Conservation (phyloP, 129 eudicot species). For the Lonicera japonica region DNA sequence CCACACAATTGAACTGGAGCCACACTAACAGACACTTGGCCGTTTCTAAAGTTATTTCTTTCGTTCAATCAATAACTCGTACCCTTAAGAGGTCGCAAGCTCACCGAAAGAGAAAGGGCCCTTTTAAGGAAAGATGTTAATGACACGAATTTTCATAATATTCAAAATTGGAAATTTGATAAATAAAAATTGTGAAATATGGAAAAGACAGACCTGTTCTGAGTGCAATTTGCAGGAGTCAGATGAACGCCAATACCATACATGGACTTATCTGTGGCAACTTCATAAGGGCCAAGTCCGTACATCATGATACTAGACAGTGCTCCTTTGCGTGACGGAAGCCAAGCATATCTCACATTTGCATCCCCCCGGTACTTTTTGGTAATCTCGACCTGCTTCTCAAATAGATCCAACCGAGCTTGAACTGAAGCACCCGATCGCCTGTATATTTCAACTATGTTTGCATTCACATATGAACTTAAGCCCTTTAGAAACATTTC, state of each 20-base stretch:
- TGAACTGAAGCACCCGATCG: slow-evolving; percentile 35
- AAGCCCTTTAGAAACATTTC: slow-evolving; percentile 40
- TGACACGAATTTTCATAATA: too few relatives aligned
- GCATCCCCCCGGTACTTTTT: slow-evolving; percentile 71
- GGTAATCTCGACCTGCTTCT: slow-evolving; percentile 71
- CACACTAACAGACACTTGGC: too few relatives aligned
- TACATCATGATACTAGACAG: slow-evolving; percentile 40
- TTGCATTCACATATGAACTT: slow-evolving; percentile 21
- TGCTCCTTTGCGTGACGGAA: slow-evolving; percentile 41
- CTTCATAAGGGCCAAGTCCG: slow-evolving; percentile 40
- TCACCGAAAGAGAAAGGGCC: too few relatives aligned
- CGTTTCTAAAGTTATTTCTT: too few relatives aligned
- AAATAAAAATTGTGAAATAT: background rate
- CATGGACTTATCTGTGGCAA: slow-evolving; percentile 33
- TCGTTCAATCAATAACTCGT: too few relatives aligned
- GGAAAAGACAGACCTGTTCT: slow-evolving; percentile 41
- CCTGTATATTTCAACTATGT: slow-evolving; percentile 36
- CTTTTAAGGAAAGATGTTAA: too few relatives aligned
- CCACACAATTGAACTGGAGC: too few relatives aligned
- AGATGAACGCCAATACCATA: slow-evolving; percentile 74
- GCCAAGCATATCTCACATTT: slow-evolving; percentile 78
- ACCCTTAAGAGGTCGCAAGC: too few relatives aligned
- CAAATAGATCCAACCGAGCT: slow-evolving; percentile 53
- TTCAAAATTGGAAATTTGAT: background rate
- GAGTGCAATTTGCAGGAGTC: slow-evolving; percentile 58